Evolutionary conservation across 352 stramenopile genomes (phyloP).

Genomic region (Pythium scleroteichum): DNA sequence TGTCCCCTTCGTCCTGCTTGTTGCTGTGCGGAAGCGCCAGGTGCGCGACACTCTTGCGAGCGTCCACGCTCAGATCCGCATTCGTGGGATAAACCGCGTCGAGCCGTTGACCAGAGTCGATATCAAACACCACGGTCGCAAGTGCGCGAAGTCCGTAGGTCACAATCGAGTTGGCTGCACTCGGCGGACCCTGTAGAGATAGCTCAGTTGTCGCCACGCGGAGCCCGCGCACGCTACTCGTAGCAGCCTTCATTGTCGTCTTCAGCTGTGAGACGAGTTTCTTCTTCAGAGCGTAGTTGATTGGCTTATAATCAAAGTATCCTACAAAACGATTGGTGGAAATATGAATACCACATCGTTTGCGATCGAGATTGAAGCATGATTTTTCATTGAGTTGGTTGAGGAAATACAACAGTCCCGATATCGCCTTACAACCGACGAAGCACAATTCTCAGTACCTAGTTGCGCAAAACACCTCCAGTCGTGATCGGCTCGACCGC

Average conservation of each 20-base stretch:
- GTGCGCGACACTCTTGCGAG: slow-evolving; percentile 70
- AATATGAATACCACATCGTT: too few species aligned
- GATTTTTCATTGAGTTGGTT: too few species aligned
- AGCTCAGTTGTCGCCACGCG: not conserved
- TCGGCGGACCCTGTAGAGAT: not conserved
- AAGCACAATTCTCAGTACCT: not conserved
- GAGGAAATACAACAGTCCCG: too few species aligned
- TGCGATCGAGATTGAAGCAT: too few species aligned
- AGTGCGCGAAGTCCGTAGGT: slow-evolving; percentile 59
- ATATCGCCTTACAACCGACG: too few species aligned
- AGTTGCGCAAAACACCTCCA: slow-evolving; percentile 41
- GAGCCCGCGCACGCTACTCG: slow-evolving; percentile 1
- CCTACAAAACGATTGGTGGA: too few species aligned
- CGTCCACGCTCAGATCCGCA: slow-evolving; percentile 47
- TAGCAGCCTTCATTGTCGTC: not conserved
- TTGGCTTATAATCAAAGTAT: too few species aligned
- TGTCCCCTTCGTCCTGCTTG: slow-evolving; percentile 86
- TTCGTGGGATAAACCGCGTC: slow-evolving; percentile 57
- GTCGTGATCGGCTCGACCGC: slow-evolving; percentile 40
- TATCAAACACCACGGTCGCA: slow-evolving; percentile 81
- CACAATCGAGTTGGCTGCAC: not conserved
- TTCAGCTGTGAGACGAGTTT: not conserved
- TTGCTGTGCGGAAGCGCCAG: slow-evolving; percentile 85
- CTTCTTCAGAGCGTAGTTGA: not conserved
- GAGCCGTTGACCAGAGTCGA: slow-evolving; percentile 72